Conservation (phyloP, 768 basidiomycete species). For the Suillus alpinus region DNA sequence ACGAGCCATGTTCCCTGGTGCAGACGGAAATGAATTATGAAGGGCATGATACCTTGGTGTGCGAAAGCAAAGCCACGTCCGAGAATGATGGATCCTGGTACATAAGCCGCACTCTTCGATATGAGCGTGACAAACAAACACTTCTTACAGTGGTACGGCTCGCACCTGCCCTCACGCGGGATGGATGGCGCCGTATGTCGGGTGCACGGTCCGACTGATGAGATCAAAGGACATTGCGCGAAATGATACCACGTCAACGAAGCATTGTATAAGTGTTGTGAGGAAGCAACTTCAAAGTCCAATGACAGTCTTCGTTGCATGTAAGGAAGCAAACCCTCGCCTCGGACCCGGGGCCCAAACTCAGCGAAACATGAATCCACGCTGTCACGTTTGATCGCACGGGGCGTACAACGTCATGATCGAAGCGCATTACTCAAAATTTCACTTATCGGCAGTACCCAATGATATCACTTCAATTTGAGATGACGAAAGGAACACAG, state of each 20-base stretch:
- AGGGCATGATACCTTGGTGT: neutral
- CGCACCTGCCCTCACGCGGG: neutral
- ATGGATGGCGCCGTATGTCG: neutral
- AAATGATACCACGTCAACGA: neutral
- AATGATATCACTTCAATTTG: neutral
- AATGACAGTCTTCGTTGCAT: neutral
- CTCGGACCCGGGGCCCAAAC: slow-evolving; percentile 1
- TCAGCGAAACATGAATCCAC: neutral
- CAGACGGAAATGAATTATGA: neutral
- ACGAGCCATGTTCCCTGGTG: neutral
- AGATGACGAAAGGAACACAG: neutral
- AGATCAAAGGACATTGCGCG: neutral
- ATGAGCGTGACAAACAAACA: neutral
- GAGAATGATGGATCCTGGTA: neutral
- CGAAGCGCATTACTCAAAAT: neutral
- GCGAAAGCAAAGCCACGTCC: neutral
- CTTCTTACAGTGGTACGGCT: neutral
- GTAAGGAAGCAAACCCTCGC: neutral
- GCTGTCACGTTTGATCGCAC: neutral
- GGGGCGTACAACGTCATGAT: neutral
- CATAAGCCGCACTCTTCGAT: neutral
- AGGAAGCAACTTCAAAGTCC: neutral
- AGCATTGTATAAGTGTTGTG: neutral
- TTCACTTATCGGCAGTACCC: neutral
- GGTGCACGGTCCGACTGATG: neutral